phyloP scores from a whole-genome alignment of 129 eudicot genomes.

The Oenanthe sinensis region DNA sequence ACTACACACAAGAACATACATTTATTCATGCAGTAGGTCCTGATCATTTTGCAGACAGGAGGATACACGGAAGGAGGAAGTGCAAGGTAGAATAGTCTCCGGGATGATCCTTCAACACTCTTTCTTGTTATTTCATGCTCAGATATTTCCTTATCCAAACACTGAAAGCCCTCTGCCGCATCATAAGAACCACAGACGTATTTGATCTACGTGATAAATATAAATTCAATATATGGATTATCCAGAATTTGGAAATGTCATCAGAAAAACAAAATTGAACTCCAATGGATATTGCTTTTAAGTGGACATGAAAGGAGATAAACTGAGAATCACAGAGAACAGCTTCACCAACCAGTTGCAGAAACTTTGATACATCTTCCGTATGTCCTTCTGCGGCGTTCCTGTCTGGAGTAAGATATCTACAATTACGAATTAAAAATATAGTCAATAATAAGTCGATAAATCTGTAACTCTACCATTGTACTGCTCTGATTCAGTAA shows the following conservation, averaged over 20 bases:
- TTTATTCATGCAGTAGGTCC: constrained; percentile 59
- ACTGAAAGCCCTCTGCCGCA: constrained; percentile 63
- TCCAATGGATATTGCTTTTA: no score
- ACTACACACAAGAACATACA: constrained; percentile 34
- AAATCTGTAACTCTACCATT: neutral
- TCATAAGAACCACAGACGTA: constrained; percentile 87
- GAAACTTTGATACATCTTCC: constrained; percentile 55
- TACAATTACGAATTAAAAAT: constrained; percentile 20
- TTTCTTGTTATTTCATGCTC: constrained; percentile 59
- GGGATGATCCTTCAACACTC: constrained; percentile 54
- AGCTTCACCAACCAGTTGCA: constrained; percentile 61
- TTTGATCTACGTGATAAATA: constrained; percentile 42
- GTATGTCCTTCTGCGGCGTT: constrained; percentile 33
- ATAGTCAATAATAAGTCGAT: neutral
- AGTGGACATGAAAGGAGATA: neutral
- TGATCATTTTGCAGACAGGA: constrained; percentile 90
- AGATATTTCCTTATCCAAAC: constrained; percentile 62
- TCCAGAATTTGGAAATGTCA: no score
- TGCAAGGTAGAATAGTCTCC: constrained; percentile 93
- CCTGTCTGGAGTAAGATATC: constrained; percentile 64
- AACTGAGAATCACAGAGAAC: neutral
- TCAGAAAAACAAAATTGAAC: no score
- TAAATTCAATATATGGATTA: constrained; percentile 5
- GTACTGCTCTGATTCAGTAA: neutral
- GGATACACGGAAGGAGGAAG: constrained; percentile 99